Base-by-base conservation (phyloP, 108 stramenopile species). In the Nitzschia palea region DNA sequence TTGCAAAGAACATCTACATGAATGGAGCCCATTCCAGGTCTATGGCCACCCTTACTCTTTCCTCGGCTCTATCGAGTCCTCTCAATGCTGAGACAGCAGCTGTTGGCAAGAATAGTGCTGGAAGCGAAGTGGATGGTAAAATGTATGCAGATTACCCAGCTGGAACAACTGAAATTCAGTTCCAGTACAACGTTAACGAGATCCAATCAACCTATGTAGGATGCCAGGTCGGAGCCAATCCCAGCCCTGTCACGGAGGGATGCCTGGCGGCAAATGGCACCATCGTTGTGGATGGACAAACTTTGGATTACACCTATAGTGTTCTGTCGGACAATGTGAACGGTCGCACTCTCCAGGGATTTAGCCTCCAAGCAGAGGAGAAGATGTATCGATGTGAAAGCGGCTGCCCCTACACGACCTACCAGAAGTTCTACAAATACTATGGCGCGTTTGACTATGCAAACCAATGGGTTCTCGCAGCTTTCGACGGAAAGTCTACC, bases 361-460 rank as follows among this genome's bases (percentile, higher is more conserved):
- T 89, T 67, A 73, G 72, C 32, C 76, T 76, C 26, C 23, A 61
- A 8, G 85, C 86, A 18, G 47, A 82, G 44, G 66, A 65, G 10
- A 70, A 78, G 55, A 77, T 77, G 76, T 70, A 37, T 31, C 29
- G 53, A 14, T 75, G 74, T 47, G 57, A 53, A 2, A 63, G 55
- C 28, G 67, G 68, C 27, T 76, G 80, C 70, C 80, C 85, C 43
- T 79, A 82, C 47, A 17, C 30, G 9, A 82, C 84, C 22, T 86
- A 48, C 62, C 48, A 31, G 26, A 84, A 85, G 52, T 88, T 81
- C 44, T 68, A 73, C 42, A 62, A 85, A 0, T 91, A 91, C 68
- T 91, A 86, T 66, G 89, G 86, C 53, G 60, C 37, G 44, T 76
- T 54, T 59, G 80, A 83, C 63, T 94, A 90, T 72, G 92, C 86